A percentile compares a stretch with the other conserved stretches of the same genome.
Evolutionary conservation across 2,329 filamentous ascomycete species (phyloP).

Genomic region (Furcasterigmium furcatum): DNA sequence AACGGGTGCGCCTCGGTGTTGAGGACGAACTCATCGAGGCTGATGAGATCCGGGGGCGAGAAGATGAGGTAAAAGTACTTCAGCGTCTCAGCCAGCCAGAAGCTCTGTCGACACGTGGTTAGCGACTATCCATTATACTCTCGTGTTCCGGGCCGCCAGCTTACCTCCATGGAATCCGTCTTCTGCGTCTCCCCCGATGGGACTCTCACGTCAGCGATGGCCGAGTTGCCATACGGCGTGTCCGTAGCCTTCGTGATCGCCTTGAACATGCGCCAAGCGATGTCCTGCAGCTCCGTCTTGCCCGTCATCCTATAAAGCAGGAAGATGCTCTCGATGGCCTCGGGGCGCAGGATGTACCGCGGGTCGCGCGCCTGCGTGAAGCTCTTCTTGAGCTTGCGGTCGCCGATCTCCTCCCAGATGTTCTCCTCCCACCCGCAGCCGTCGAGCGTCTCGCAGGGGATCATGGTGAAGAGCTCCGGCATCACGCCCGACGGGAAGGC

Average conservation of each 20-base stretch:
- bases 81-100: slow-evolving; percentile 71
- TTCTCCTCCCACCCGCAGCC: slow-evolving; percentile 42
- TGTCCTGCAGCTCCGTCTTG: slow-evolving; percentile 40
- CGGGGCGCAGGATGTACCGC: slow-evolving; percentile 45
- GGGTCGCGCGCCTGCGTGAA: slow-evolving; percentile 56
- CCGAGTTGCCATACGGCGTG: slow-evolving; percentile 44
- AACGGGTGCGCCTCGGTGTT: slow-evolving; percentile 52
- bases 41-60: slow-evolving; percentile 59
- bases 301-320: slow-evolving; percentile 51
- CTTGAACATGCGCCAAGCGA: slow-evolving; percentile 51
- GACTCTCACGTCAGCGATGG: slow-evolving; percentile 47
- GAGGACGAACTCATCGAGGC: slow-evolving; percentile 65
- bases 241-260: slow-evolving; percentile 40
- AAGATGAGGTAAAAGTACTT: slow-evolving; percentile 77
- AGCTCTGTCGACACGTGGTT: slow-evolving; percentile 48
- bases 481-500: slow-evolving; percentile 46
- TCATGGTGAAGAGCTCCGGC: slow-evolving; percentile 45
- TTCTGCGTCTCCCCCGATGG: slow-evolving; percentile 37
- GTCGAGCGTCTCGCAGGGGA: slow-evolving; percentile 32
- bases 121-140: neutral
- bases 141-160: too few species aligned
- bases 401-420: slow-evolving; percentile 13
- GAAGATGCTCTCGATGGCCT: slow-evolving; percentile 53
- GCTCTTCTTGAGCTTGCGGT: slow-evolving; percentile 40
- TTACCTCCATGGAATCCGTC: slow-evolving; percentile 36